Evolutionary conservation across 495 filamentous ascomycete species (phyloP), one percentile per base, ranked within the genome.

Genomic region (Penicillium tannophilum): DNA sequence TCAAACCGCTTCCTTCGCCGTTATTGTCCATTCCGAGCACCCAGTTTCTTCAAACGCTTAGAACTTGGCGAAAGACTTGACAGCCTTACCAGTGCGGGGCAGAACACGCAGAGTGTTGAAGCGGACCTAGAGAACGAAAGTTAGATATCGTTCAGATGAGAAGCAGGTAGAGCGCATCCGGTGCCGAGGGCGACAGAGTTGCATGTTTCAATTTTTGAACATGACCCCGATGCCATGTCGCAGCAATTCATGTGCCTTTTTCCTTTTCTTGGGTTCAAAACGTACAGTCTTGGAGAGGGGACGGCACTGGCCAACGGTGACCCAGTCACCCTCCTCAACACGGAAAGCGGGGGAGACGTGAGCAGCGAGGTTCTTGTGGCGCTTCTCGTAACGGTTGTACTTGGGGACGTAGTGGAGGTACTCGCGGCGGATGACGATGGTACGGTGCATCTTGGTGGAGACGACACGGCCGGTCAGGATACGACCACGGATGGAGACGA

Each of bases 371-470:
- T 99, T 99, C 90, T 96, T 98, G 88, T 99, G 94, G 72, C 94
- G 84, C 86, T 96, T 97, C 90, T 99, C 95, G 81, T 99, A 99
- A 86, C 94, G 88, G 75, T 90, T 82, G 86, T 97, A 98, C 82
- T 98, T 98, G 75, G 93, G 93, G 76, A 98, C 86, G 87, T 90
- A 98, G 86, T 98, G 94, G 65, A 98, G 93, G 84, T 98, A 99
- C 85, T 99, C 95, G 79, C 94, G 91, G 78, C 94, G 95, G 86
- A 99, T 96, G 84, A 98, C 87, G 74, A 97, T 84, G 69, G 94
- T 98, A 76, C 93, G 88, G 89, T 97, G 93, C 93, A 97, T 97
- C 89, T 97, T 97, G 76, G 95, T 99, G 63, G 92, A 97, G 75
- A 98, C 90, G 70, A 99, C 94, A 75, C 90, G 95, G 72, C 94